Percentiles rank a stretch among this genome's conserved stretches.
These are phyloP conservation scores for Fusarium dimerum DNA, from an alignment of 2,329 filamentous ascomycete species.

Conservation along the genomic window DNA sequence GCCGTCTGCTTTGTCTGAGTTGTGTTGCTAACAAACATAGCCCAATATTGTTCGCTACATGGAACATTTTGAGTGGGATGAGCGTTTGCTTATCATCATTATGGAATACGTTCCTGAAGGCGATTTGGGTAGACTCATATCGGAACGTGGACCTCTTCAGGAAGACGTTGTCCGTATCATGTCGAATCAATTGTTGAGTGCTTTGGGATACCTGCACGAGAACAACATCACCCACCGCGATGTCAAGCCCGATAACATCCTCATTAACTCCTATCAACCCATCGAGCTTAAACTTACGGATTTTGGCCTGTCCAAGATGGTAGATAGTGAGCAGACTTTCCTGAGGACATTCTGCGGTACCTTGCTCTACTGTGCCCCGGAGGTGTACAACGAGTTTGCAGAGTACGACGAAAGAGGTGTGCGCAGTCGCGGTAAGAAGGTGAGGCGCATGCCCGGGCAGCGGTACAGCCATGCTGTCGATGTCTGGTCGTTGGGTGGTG, in stretches of 20 bases:
- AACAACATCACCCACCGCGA: conserved; percentile 96
- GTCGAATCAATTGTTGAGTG: conserved; percentile 74
- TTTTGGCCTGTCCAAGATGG: conserved; percentile 94
- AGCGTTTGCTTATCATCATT: conserved; percentile 88
- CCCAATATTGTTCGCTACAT: conserved; percentile 90
- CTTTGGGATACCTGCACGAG: conserved; percentile 81
- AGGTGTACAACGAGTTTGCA: conserved; percentile 80
- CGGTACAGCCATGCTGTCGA: conserved; percentile 92
- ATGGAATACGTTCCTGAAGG: conserved; percentile 90
- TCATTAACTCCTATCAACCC: conserved; percentile 73
- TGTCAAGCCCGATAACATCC: conserved; percentile 97
- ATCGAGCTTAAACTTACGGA: conserved; percentile 90
- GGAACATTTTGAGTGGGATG: conserved; percentile 80
- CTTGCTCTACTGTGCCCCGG: conserved; percentile 90
- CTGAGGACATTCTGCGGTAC: conserved; percentile 96
- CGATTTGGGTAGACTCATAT: conserved; percentile 76
- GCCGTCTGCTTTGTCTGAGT: not conserved
- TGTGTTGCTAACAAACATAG: conserved; percentile 41
- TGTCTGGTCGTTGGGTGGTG: conserved; percentile 93
- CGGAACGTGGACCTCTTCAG: conserved; percentile 59
- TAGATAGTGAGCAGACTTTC: conserved; percentile 87
- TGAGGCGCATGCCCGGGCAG: conserved; percentile 57
- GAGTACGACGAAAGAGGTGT: conserved; percentile 72
- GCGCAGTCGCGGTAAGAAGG: conserved; percentile 62
- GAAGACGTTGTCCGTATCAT: conserved; percentile 73